Conservation (phyloP, 768 basidiomycete species). For the Punctularia strigosozonata region DNA sequence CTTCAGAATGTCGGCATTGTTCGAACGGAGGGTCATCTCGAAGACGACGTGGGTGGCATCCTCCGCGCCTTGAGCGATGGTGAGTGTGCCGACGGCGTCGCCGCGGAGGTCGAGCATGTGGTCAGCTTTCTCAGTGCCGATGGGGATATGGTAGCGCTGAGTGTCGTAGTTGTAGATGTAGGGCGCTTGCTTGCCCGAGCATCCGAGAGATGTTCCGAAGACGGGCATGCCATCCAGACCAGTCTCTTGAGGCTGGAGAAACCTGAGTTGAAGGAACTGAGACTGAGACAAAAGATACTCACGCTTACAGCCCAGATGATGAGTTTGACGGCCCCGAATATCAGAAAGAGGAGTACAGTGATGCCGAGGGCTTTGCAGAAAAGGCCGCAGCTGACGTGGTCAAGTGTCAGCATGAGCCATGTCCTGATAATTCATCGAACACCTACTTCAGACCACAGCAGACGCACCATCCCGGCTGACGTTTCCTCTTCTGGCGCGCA, state of each 20-base stretch:
- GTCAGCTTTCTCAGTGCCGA: slow-evolving; percentile 27
- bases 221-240: slow-evolving; percentile 46
- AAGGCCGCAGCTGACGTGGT: slow-evolving; percentile 28
- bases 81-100: slow-evolving; percentile 37
- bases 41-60: slow-evolving; percentile 33
- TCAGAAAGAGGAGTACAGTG: slow-evolving; percentile 26
- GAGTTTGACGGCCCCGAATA: slow-evolving; percentile 32
- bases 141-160: slow-evolving; percentile 20
- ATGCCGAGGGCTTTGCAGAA: slow-evolving; percentile 47
- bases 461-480: slow-evolving; percentile 29
- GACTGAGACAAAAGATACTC: slow-evolving; percentile 9
- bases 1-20: slow-evolving; percentile 28
- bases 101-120: slow-evolving; percentile 38
- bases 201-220: slow-evolving; percentile 42
- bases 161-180: slow-evolving; percentile 29
- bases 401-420: slow-evolving; percentile 2
- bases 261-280: neutral
- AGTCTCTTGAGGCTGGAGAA: slow-evolving; percentile 30
- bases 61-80: slow-evolving; percentile 28
- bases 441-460: slow-evolving; percentile 40
- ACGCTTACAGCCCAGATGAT: slow-evolving; percentile 38
- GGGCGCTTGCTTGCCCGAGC: slow-evolving; percentile 22
- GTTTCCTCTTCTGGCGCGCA: slow-evolving; percentile 20
- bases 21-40: slow-evolving; percentile 34
- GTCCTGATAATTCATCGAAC: slow-evolving; percentile 1